Conservation (phyloP, 2,329 filamentous ascomycete species). For the Fusarium sp. region DNA sequence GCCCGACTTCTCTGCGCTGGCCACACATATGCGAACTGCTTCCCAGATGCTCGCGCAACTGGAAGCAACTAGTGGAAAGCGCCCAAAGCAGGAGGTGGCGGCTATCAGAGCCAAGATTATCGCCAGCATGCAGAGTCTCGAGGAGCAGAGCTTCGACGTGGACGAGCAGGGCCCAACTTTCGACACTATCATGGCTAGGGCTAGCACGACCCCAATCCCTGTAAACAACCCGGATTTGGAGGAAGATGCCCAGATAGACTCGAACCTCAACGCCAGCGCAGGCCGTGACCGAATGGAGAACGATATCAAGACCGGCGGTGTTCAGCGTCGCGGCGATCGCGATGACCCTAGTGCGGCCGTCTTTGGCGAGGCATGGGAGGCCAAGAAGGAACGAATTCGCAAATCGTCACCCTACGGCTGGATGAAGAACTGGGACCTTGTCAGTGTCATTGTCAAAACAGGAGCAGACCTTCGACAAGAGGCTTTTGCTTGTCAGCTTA, state of each 20-base stretch:
- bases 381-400: slow-evolving; percentile 84
- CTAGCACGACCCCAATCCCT: slow-evolving; percentile 59
- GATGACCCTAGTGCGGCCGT: slow-evolving; percentile 87
- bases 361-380: slow-evolving; percentile 86
- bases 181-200: slow-evolving; percentile 82
- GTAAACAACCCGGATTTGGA: slow-evolving; percentile 61
- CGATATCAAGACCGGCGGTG: slow-evolving; percentile 84
- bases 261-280: slow-evolving; percentile 71
- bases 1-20: slow-evolving; percentile 82
- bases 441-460: slow-evolving; percentile 89
- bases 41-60: slow-evolving; percentile 88
- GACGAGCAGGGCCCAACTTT: slow-evolving; percentile 81
- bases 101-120: slow-evolving; percentile 88
- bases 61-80: slow-evolving; percentile 80
- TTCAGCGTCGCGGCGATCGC: slow-evolving; percentile 81
- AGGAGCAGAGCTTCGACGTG: slow-evolving; percentile 83
- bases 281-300: slow-evolving; percentile 89
- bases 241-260: slow-evolving; percentile 61
- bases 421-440: slow-evolving; percentile 90
- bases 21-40: slow-evolving; percentile 87
- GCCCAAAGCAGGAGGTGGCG: slow-evolving; percentile 81
- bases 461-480: slow-evolving; percentile 84
- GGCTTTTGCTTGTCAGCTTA: slow-evolving; percentile 86
- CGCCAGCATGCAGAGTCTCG: slow-evolving; percentile 86
- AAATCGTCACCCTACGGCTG: slow-evolving; percentile 86